Evolutionary conservation across 192 early-diverging fungal genomes (phyloP), one percentile per base, ranked within the genome.

Genomic region (Powellomyces hirtus): DNA sequence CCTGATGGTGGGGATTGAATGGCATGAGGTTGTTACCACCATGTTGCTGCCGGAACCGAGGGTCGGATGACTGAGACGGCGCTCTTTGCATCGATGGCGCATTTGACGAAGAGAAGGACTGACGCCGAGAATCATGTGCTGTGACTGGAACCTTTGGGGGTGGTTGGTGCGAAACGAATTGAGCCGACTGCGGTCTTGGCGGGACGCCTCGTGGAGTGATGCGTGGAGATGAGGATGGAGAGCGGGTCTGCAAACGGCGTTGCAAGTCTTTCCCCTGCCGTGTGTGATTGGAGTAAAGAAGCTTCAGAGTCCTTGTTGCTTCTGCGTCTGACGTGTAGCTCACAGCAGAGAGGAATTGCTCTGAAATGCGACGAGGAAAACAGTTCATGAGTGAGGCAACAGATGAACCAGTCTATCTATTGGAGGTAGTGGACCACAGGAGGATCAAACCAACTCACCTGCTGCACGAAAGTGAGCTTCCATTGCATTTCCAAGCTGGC

Each of bases 381-480:
- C n/a, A n/a, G n/a, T n/a, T n/a, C n/a, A n/a, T n/a, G n/a, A n/a
- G n/a, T n/a, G n/a, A n/a, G n/a, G n/a, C n/a, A n/a, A n/a, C n/a
- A n/a, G 42, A 44, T 44, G 11, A 44, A 44, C 42, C 11, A 11
- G 42, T n/a, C n/a, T 44, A 14, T 44, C 42, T 44, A 11, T n/a
- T 44, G 42, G 42, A 11, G n/a, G n/a, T n/a, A n/a, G n/a, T n/a
- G n/a, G n/a, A n/a, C n/a, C n/a, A n/a, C n/a, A n/a, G n/a, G 27
- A 27, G 8, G 16, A 55, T 55, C 27, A 16, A 55, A 35, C n/a
- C n/a, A n/a, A n/a, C 40, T 27, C 55, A 88, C 87, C 86, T 51
- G 90, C 90, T 20, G 90, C 90, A 58, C 76, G 72, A 38, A 85
- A 78, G 76, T 91, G 88, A 49, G 86, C 79, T 20, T 86, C 81